Percentiles rank a stretch among this genome's conserved stretches.
These are phyloP conservation scores for Neofusicoccum laricinum DNA, from an alignment of 2,329 filamentous ascomycete genomes.

Conservation along the genomic window DNA sequence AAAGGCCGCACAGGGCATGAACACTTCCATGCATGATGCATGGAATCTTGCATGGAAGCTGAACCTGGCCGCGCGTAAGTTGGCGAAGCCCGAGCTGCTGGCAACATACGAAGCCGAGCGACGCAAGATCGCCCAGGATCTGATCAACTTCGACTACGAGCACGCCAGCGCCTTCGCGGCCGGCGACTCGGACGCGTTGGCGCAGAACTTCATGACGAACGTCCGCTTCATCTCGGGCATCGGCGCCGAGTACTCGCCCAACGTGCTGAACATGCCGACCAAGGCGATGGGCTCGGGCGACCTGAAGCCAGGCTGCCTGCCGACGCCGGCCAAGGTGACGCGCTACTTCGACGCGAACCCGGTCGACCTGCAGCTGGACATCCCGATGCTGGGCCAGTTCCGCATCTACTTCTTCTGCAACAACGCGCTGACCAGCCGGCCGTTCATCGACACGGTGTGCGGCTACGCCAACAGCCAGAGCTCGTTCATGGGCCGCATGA, in stretches of 20 bases:
- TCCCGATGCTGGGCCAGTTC: constrained; percentile 75
- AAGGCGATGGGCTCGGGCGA: constrained; percentile 38
- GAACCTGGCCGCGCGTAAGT: constrained; percentile 37
- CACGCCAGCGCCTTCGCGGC: constrained; percentile 54
- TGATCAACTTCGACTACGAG: constrained; percentile 46
- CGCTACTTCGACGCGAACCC: constrained; percentile 76
- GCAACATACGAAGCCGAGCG: constrained; percentile 42
- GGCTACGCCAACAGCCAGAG: constrained; percentile 49
- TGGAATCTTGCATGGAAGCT: constrained; percentile 47
- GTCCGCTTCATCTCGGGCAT: constrained; percentile 72
- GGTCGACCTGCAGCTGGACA: constrained; percentile 73
- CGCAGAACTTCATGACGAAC: constrained; percentile 67
- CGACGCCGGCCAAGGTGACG: constrained; percentile 68
- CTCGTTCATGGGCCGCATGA: constrained; percentile 60
- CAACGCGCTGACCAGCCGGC: constrained; percentile 51
- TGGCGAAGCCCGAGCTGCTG: constrained; percentile 38
- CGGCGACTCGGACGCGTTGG: constrained; percentile 62
- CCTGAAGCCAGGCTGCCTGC: constrained; percentile 43
- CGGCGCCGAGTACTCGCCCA: constrained; percentile 64
- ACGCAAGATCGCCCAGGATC: constrained; percentile 42
- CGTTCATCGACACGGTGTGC: constrained; percentile 61
- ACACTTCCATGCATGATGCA: constrained; percentile 43
- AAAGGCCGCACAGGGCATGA: constrained; percentile 46
- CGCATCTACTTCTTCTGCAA: constrained; percentile 69
- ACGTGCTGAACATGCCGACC: constrained; percentile 60